Percentiles rank a stretch among this genome's conserved stretches.
phyloP scores from a whole-genome alignment of 495 filamentous ascomycete genomes.

The Ramalina intermedia region DNA sequence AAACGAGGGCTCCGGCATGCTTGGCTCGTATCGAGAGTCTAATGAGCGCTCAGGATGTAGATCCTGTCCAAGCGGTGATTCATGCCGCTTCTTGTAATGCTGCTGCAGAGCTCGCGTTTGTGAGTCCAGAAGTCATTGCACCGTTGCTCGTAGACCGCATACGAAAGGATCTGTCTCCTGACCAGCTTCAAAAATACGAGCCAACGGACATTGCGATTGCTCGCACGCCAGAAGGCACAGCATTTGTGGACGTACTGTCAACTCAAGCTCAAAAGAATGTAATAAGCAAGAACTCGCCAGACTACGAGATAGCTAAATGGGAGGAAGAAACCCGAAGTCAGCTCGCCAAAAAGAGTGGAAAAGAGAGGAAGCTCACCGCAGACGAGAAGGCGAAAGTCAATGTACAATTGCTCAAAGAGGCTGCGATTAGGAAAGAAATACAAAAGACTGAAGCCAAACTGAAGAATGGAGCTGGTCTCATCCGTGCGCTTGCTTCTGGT shows the following conservation, averaged over 20 bases:
- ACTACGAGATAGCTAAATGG: constrained; percentile 94
- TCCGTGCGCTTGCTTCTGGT: constrained; percentile 64
- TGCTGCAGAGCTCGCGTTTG: constrained; percentile 81
- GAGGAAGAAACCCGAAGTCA: constrained; percentile 83
- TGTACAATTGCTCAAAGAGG: constrained; percentile 77
- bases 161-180: constrained; percentile 48
- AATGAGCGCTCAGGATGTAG: neutral
- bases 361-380: constrained; percentile 74
- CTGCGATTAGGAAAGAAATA: constrained; percentile 57
- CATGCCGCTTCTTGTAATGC: constrained; percentile 61
- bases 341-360: constrained; percentile 81
- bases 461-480: constrained; percentile 67
- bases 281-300: constrained; percentile 70
- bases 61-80: constrained; percentile 16
- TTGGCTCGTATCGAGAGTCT: constrained; percentile 23
- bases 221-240: constrained; percentile 69
- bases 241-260: constrained; percentile 79
- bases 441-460: constrained; percentile 51
- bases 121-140: constrained; percentile 71
- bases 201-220: constrained; percentile 84
- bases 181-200: constrained; percentile 52
- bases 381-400: constrained; percentile 86
- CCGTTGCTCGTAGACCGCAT: constrained; percentile 63
- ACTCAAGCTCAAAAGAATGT: constrained; percentile 52
- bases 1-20: constrained; percentile 32